Conservation (phyloP, 805 yeast genomes). For the Clavispora carvajalis region DNA sequence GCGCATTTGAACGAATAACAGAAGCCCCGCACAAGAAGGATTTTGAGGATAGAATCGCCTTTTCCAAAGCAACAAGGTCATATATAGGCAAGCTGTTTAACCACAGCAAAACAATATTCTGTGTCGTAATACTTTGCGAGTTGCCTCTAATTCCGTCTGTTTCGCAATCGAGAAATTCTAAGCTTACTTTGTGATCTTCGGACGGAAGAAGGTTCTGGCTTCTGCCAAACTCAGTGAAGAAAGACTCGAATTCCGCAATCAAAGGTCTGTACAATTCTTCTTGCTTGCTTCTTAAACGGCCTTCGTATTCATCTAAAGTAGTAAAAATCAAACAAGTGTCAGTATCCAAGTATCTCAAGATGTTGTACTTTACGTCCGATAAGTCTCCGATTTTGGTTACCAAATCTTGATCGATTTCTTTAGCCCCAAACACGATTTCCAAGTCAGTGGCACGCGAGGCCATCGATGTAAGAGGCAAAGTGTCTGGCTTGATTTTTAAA, state of each 20-base stretch:
- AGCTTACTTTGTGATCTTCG: conserved; percentile 25
- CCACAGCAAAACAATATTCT: conserved; percentile 60
- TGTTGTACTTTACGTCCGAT: conserved; percentile 49
- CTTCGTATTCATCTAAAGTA: conserved; percentile 76
- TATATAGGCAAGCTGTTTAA: conserved; percentile 57
- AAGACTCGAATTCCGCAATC: conserved; percentile 59
- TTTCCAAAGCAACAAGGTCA: conserved; percentile 85
- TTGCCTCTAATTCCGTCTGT: conserved; percentile 77
- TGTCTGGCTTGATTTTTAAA: conserved; percentile 63
- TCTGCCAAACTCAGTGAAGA: conserved; percentile 41
- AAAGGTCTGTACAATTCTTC: conserved; percentile 72
- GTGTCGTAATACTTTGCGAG: conserved; percentile 56
- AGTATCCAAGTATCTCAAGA: conserved; percentile 85
- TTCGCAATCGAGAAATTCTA: conserved; percentile 74
- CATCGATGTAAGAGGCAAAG: conserved; percentile 83
- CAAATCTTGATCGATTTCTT: conserved; percentile 38
- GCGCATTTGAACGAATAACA: conserved; percentile 46
- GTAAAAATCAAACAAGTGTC: conserved; percentile 89
- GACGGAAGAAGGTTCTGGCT: conserved; percentile 20
- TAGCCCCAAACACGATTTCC: conserved; percentile 23
- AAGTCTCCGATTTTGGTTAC: conserved; percentile 59
- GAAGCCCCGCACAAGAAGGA: conserved; percentile 80
- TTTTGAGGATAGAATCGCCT: conserved; percentile 80
- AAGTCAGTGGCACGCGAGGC: conserved; percentile 85
- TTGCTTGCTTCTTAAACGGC: conserved; percentile 74